These are phyloP conservation scores for Xylaria sp. DNA, from an alignment of 2,329 filamentous ascomycete genomes.

Conservation along the genomic window DNA sequence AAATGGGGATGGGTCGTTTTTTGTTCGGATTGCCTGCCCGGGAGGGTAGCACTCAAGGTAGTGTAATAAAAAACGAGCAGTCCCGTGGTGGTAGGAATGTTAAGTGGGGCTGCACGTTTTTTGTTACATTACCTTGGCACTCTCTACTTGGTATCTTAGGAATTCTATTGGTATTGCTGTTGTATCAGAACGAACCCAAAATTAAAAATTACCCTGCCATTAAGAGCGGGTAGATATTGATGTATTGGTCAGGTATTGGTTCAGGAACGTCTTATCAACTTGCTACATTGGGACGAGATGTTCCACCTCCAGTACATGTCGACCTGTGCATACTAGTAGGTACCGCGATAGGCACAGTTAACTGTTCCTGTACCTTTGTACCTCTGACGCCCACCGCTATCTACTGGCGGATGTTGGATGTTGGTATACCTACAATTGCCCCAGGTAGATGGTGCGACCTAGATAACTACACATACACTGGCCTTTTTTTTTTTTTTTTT, in stretches of 20 bases:
- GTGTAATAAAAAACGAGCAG: no score
- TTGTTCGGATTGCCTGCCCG: no score
- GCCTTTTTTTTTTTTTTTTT: no score
- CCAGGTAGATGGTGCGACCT: not conserved
- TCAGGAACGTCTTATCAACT: constrained; percentile 29
- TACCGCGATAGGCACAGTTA: not conserved
- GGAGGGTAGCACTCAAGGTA: no score
- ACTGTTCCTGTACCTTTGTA: no score
- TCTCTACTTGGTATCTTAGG: not conserved
- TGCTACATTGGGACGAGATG: not conserved
- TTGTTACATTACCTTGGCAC: no score
- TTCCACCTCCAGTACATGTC: not conserved
- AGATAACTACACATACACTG: not conserved
- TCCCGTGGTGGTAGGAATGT: no score
- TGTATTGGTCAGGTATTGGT: constrained; percentile 31
- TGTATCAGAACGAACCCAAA: not conserved
- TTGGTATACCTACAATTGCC: not conserved
- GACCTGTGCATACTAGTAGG: not conserved
- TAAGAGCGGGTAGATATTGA: constrained; percentile 1
- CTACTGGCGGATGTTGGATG: not conserved
- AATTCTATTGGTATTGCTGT: not conserved
- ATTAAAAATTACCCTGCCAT: not conserved
- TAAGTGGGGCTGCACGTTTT: no score
- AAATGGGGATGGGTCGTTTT: no score
- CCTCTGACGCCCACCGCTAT: no score